Conservation (phyloP, 1,284 basidiomycete genomes). For the Tilletiaria anomala region DNA sequence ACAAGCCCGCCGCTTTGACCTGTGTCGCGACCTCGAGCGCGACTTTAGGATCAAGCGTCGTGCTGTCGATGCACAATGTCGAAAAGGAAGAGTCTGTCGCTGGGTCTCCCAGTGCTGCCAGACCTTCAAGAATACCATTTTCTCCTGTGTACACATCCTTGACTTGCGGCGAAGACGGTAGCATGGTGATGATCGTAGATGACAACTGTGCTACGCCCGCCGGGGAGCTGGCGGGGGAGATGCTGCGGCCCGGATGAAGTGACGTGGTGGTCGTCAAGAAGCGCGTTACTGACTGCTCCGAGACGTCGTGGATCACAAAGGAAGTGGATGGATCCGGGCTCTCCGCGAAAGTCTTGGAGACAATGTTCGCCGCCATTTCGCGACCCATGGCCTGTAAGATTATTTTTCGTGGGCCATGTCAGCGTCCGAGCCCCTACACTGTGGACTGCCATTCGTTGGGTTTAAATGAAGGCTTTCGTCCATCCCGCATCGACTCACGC, state of each 20-base stretch:
- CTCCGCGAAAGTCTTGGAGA: constrained; percentile 20
- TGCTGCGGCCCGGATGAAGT: constrained; percentile 23
- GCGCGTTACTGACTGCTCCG: constrained; percentile 25
- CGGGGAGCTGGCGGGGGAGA: constrained; percentile 32
- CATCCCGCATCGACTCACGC: constrained; percentile 3
- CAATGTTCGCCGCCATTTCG: constrained; percentile 28
- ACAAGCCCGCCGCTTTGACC: constrained; percentile 49
- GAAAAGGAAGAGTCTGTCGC: constrained; percentile 3
- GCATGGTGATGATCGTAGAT: constrained; percentile 63
- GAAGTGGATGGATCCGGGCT: constrained; percentile 11
- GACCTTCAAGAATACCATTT: constrained; percentile 41
- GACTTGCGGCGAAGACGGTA: constrained; percentile 72
- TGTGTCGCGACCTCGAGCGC: constrained; percentile 52
- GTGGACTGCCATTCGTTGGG: no score
- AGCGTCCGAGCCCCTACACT: no score
- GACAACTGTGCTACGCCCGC: constrained; percentile 45
- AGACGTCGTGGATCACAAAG: constrained; percentile 23
- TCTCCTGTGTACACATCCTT: constrained; percentile 52
- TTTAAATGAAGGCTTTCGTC: not conserved
- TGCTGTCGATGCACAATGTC: constrained; percentile 70
- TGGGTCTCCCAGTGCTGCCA: constrained; percentile 6
- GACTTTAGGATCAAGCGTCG: constrained; percentile 64
- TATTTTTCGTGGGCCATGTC: not conserved
- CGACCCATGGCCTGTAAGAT: constrained; percentile 17
- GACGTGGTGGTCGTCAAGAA: constrained; percentile 23